Conservation (phyloP, 2,329 filamentous ascomycete species). For the Thelonectria discophora region DNA sequence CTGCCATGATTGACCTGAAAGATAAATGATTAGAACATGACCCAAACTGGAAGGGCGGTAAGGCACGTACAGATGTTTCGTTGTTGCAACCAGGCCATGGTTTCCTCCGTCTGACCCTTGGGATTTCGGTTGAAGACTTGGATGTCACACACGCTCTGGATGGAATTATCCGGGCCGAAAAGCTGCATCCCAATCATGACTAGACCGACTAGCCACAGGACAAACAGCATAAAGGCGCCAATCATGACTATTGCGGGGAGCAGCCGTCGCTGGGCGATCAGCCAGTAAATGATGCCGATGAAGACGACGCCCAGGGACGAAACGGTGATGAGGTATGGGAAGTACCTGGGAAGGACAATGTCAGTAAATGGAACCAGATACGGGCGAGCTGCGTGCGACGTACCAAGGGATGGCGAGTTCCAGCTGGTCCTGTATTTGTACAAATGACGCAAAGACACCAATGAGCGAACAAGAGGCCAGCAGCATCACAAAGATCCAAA, state of each 20-base stretch:
- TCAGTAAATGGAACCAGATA: not conserved
- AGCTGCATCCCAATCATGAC: conserved; percentile 70
- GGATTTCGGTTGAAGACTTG: conserved; percentile 63
- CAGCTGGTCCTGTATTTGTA: conserved; percentile 66
- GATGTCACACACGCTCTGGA: conserved; percentile 68
- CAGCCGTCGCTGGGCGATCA: conserved; percentile 69
- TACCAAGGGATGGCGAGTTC: conserved; percentile 68
- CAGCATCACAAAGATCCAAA: conserved; percentile 74
- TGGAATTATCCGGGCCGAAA: conserved; percentile 66
- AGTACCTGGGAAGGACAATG: conserved; percentile 61
- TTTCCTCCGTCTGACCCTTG: conserved; percentile 60
- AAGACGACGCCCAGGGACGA: conserved; percentile 69
- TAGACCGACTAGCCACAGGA: conserved; percentile 73
- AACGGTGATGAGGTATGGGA: conserved; percentile 71
- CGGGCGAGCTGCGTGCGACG: conserved; percentile 31
- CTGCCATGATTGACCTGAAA: conserved; percentile 68
- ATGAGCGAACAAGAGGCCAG: conserved; percentile 66
- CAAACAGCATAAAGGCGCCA: conserved; percentile 71
- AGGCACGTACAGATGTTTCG: conserved; percentile 66
- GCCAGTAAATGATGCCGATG: conserved; percentile 70
- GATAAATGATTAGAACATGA: conserved; percentile 27
- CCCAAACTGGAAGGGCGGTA: not conserved
- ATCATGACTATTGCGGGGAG: conserved; percentile 70
- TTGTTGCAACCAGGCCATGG: conserved; percentile 72
- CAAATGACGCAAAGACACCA: conserved; percentile 68